Evolutionary conservation across 2,329 filamentous ascomycete genomes (phyloP), one percentile per base, ranked within the genome.

Genomic region (Ophiostoma piceae): DNA sequence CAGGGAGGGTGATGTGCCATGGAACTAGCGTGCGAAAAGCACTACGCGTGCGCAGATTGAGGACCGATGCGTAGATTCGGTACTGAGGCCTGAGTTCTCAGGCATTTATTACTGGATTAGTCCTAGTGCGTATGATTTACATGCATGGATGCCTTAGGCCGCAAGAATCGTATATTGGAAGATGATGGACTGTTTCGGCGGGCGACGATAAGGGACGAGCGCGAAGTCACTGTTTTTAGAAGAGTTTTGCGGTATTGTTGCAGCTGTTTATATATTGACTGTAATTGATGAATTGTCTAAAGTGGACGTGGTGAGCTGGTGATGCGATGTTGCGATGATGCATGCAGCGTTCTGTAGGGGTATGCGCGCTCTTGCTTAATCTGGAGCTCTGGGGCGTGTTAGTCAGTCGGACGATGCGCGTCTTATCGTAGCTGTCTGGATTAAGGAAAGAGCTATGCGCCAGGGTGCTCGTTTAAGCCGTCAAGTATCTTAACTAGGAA

Each of bases 31-130:
- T 71, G 69, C 65, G 71, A 72, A 70, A 71, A 69, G 67, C 65
- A 39, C 64, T n/a, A 35, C 57, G 51, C 54, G 41, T 51, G 73
- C 70, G 73, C 67, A 74, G 73, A 70, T 74, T 71, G 11, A 54
- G 69, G 73, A 69, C 72, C 67, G 73, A 7, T 32, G 75, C 75
- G 75, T 76, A 76, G 69, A 70, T 75, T 43, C 71, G 47, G 71
- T 73, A 75, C 75, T 71, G 74, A 1, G 65, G 67, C 71, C 72
- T 74, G 7, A 66, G 1, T 11, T 22, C 7, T 69, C 2, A 74
- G 74, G 74, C 74, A 51, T n/a, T 12, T 67, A 73, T 57, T 66
- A 62, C 71, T 7, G 41, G 71, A 71, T 29, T 4, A 0, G 37
- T 66, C 47, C 41, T 71, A 70, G 67, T 26, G 19, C 11, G 2